phyloP scores from a whole-genome alignment of 1,284 basidiomycete genomes.

The Microbotryum saponariae region DNA sequence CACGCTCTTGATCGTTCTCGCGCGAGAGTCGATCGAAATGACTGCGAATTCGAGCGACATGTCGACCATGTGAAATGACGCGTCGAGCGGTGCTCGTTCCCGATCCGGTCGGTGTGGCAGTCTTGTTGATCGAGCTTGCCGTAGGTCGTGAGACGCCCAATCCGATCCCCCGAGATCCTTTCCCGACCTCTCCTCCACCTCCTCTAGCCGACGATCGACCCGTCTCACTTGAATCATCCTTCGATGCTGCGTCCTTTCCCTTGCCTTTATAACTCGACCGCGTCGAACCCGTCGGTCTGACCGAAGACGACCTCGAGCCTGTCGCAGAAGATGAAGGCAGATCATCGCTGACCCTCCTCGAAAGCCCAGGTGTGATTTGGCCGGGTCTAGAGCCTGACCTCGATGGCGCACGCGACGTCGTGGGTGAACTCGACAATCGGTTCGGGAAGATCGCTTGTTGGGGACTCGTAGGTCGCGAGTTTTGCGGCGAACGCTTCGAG shows the following conservation, averaged over 20 bases:
- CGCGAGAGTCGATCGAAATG: slow-evolving; percentile 48
- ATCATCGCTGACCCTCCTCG: not conserved
- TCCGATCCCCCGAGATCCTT: not conserved
- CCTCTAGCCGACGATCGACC: not conserved
- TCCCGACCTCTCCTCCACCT: too few species aligned
- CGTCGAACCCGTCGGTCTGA: slow-evolving; percentile 11
- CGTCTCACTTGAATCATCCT: slow-evolving; percentile 13
- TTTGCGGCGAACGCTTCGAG: not conserved
- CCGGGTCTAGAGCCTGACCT: not conserved
- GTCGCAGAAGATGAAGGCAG: not conserved
- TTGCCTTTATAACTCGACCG: slow-evolving; percentile 20
- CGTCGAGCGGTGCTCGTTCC: slow-evolving; percentile 4
- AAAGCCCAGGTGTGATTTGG: not conserved
- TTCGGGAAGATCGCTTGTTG: not conserved
- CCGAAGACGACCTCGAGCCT: slow-evolving; percentile 2
- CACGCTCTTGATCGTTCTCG: slow-evolving; percentile 49
- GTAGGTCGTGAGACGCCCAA: slow-evolving; percentile 14
- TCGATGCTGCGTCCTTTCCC: not conserved
- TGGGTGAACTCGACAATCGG: slow-evolving; percentile 3
- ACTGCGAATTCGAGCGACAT: slow-evolving; percentile 49
- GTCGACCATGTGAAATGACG: slow-evolving; percentile 27
- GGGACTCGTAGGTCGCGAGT: not conserved
- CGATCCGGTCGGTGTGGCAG: not conserved
- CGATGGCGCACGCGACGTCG: not conserved
- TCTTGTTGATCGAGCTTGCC: slow-evolving; percentile 19